phyloP scores from a whole-genome alignment of 2,329 filamentous ascomycete genomes.

The Epichloe typhina region DNA sequence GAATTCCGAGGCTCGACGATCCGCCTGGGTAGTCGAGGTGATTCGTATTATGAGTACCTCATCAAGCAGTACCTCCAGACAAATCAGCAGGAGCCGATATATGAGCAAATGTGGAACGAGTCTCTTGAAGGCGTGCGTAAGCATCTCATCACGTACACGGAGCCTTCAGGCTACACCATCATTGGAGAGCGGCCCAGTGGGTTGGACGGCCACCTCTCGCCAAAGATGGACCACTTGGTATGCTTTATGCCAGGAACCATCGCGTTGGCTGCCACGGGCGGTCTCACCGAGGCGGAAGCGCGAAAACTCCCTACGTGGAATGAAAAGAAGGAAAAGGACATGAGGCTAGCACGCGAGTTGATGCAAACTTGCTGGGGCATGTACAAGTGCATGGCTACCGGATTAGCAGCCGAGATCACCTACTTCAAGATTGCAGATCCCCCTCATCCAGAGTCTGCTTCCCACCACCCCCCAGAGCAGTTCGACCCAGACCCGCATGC shows the following conservation, averaged over 20 bases:
- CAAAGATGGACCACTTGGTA: slow-evolving; percentile 97
- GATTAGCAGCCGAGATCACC: slow-evolving; percentile 87
- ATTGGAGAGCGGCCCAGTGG: slow-evolving; percentile 76
- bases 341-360: slow-evolving; percentile 74
- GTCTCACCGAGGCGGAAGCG: slow-evolving; percentile 61
- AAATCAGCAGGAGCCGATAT: slow-evolving; percentile 69
- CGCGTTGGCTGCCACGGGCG: slow-evolving; percentile 73
- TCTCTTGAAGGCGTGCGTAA: slow-evolving; percentile 75
- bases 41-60: slow-evolving; percentile 97
- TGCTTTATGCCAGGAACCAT: slow-evolving; percentile 98
- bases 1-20: slow-evolving; percentile 76
- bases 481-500: slow-evolving; percentile 41
- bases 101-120: slow-evolving; percentile 88
- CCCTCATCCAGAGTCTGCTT: slow-evolving; percentile 43
- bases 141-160: slow-evolving; percentile 81
- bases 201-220: slow-evolving; percentile 48
- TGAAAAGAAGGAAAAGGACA: slow-evolving; percentile 70
- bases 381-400: slow-evolving; percentile 82
- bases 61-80: slow-evolving; percentile 98
- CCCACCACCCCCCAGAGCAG: slow-evolving; percentile 32
- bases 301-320: slow-evolving; percentile 61
- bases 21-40: slow-evolving; percentile 80
- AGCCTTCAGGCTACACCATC: slow-evolving; percentile 69
- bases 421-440: slow-evolving; percentile 70
- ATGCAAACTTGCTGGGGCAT: slow-evolving; percentile 98